Evolutionary conservation across 2,329 filamentous ascomycete species (phyloP), one percentile per base, ranked within the genome.

Genomic region (Pestalotiopsis sp.): DNA sequence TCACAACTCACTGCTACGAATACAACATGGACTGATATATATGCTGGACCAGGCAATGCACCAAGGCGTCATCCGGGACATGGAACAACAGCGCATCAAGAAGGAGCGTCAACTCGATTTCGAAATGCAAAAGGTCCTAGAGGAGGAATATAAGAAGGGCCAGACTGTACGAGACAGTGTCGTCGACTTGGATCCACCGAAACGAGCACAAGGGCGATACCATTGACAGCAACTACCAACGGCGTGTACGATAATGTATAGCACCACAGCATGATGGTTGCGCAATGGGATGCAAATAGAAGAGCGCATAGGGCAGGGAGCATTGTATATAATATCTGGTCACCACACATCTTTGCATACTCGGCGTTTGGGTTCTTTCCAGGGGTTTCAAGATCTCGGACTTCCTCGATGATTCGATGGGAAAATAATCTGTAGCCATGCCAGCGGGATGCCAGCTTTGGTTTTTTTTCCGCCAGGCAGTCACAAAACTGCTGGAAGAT

Each of bases 41-140:
- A n/a, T 66, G 65, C 55, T 10, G 48, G 30, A 57, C 3, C 70
- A 95, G 96, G 92, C 93, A 67, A 99, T 99, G 96, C 96, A 99
- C 77, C 89, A 92, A 72, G 96, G 96, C 58, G 96, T 99, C 56
- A 84, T 98, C 71, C 92, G 95, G 71, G 96, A 99, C 76, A 92
- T 98, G 85, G 95, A 98, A 77, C 94, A 97, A 77, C 94, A 97
- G 78, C 90, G 92, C 59, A 79, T 98, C 72, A 98, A 98, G 82
- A 88, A 89, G 72, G 96, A 99, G 79, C 91, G 96, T 68, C 93
- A 97, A 79, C 88, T 94, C 64, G 96, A 99, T 78, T 99, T 99
- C 76, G 94, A 98, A 71, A 89, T 97, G 88, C 96, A 99, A 78
- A 88, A 86, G 70, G 88, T 87, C 6, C 83, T 99, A 61, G 94